Conservation (phyloP, 805 yeast genomes). For the Grigorovia yakushimaensis region DNA sequence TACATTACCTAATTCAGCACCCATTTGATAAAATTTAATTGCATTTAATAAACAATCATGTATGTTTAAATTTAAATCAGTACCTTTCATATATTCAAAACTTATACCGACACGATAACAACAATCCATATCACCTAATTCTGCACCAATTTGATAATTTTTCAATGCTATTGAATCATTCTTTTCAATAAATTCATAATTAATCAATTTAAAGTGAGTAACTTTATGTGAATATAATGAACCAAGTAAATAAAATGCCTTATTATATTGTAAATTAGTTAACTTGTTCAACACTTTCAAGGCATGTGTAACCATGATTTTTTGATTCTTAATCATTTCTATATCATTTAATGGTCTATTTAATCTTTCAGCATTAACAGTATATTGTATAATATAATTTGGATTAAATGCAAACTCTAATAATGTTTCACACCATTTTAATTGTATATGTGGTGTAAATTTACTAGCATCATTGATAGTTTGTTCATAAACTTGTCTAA, state of each 20-base stretch:
- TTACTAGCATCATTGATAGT: slow-evolving; percentile 20
- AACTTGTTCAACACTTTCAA: slow-evolving; percentile 51
- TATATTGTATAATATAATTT: slow-evolving; percentile 34
- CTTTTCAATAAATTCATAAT: slow-evolving; percentile 30
- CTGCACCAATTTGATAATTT: slow-evolving; percentile 50
- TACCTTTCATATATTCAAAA: slow-evolving; percentile 45
- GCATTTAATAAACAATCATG: slow-evolving; percentile 33
- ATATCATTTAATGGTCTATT: slow-evolving; percentile 32
- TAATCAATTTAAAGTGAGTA: slow-evolving; percentile 21
- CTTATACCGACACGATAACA: slow-evolving; percentile 64
- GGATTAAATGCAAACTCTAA: slow-evolving; percentile 38
- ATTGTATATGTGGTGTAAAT: slow-evolving; percentile 45
- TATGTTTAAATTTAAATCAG: slow-evolving; percentile 29
- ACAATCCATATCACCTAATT: slow-evolving; percentile 47
- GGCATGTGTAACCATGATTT: slow-evolving; percentile 47
- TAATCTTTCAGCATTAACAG: slow-evolving; percentile 38
- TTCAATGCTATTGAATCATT: slow-evolving; percentile 56
- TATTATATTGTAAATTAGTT: slow-evolving; percentile 37
- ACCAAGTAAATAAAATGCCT: slow-evolving; percentile 52
- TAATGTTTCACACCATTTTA: slow-evolving; percentile 52
- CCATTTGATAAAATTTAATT: slow-evolving; percentile 43
- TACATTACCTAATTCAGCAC: slow-evolving; percentile 50
- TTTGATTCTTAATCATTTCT: slow-evolving; percentile 42
- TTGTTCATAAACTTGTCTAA: slow-evolving; percentile 16
- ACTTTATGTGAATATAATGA: slow-evolving; percentile 43